These are phyloP conservation scores for Lepidium didymum DNA, from an alignment of 345 rosid genomes.

Conservation along the genomic window DNA sequence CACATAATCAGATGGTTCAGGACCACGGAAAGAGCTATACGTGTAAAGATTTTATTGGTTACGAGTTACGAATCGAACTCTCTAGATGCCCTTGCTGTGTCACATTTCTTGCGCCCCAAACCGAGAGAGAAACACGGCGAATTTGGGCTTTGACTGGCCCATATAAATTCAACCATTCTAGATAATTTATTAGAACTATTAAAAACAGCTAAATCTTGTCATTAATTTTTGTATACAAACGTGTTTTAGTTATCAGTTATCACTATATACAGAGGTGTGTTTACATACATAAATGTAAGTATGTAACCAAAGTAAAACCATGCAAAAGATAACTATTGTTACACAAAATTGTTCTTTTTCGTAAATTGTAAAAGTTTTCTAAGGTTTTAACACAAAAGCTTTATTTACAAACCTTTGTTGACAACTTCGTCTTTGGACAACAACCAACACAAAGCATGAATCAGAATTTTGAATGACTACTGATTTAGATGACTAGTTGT, in stretches of 20 bases:
- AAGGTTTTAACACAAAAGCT: background rate
- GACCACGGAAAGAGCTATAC: background rate
- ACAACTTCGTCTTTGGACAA: background rate
- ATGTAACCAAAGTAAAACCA: no score
- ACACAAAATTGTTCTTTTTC: no score
- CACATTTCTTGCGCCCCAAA: constrained; percentile 10
- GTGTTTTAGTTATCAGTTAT: no score
- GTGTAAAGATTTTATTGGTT: background rate
- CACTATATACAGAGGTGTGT: no score
- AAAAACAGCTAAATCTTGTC: no score
- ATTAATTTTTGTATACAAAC: no score
- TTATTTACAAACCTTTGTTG: background rate
- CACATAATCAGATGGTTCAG: background rate
- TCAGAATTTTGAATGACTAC: background rate
- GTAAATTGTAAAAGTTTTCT: no score
- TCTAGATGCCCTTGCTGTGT: constrained; percentile 4
- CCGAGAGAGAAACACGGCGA: background rate
- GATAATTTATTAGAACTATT: no score
- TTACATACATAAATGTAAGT: no score
- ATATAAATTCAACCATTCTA: background rate
- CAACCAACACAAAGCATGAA: background rate
- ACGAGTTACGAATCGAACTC: background rate
- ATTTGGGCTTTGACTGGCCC: constrained; percentile 9
- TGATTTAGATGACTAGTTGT: background rate
- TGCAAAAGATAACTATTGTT: no score